phyloP scores from a whole-genome alignment of 148 eudicot species.

The Rheum nobile region DNA sequence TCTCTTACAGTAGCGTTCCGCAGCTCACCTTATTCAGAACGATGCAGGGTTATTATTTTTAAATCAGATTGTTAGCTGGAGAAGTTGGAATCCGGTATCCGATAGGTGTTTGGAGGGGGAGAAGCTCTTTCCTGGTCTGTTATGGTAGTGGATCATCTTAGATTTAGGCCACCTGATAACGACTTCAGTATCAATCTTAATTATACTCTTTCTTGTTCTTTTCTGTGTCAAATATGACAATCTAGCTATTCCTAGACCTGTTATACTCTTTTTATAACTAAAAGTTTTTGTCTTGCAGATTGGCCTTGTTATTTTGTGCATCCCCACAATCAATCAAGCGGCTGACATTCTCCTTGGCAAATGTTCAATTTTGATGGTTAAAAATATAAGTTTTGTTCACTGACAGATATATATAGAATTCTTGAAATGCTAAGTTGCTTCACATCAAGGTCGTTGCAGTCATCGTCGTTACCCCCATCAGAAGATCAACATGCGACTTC shows the following conservation, averaged over 20 bases:
- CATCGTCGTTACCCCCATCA: conserved; percentile 17
- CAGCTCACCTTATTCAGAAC: neutral
- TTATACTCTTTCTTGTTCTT: neutral
- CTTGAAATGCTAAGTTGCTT: conserved; percentile 26
- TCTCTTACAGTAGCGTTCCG: neutral
- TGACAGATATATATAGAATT: neutral
- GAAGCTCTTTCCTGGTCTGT: neutral
- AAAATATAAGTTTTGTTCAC: neutral
- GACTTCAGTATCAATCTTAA: neutral
- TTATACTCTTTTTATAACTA: neutral
- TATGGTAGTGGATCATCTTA: neutral
- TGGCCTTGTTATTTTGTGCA: neutral
- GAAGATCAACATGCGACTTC: conserved; percentile 8
- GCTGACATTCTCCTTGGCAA: neutral
- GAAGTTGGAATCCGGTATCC: neutral
- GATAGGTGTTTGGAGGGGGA: neutral
- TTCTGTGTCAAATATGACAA: neutral
- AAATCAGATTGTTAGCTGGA: neutral
- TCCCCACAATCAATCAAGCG: neutral
- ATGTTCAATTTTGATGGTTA: neutral
- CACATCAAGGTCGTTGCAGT: conserved; percentile 12
- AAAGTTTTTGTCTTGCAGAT: neutral
- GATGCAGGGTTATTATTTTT: neutral
- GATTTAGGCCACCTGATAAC: neutral
- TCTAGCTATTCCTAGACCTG: neutral